Base-by-base conservation (phyloP, 1,139 yeast genomes). In the Pichia sp. region DNA sequence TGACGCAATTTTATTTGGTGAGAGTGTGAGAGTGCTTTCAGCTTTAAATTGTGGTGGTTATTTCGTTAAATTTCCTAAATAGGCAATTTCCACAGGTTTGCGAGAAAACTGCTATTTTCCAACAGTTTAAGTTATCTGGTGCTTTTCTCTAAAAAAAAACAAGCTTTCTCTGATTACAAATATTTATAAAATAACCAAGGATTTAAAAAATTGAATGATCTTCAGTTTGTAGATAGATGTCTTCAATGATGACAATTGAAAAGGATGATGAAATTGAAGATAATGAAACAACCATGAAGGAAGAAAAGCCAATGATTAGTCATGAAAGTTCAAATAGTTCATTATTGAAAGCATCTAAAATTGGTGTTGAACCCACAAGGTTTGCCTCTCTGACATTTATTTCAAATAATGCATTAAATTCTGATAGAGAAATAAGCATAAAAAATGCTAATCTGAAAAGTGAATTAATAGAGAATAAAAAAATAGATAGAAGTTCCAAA, bases 371-470 rank as follows among this genome's bases (percentile, higher is more conserved):
- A 28, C 42, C 46, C 7, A 39, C 40, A 4, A 41, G 52, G 27
- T 50, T 48, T 31, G 51, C 51, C 12, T 50, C 53, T 7, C 37
- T 50, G n/a, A 45, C 53, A 2, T 50, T 50, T 35, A 40, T 50
- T 12, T 41, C 45, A 4, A 42, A 33, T 8, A 43, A 41, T 27
- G 36, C 24, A 20, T 16, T 25, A 7, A 37, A 37, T 16, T 22
- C 10, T 5, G 49, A 45, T 28, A 30, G 49, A 28, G 47, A 40
- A 23, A 51, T 51, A 28, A 43, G 50, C 34, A 41, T 51, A 4
- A 52, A 50, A 37, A 52, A 45, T 45, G 54, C 49, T 10, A 52
- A 52, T 35, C 35, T 52, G 27, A 52, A 48, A 39, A 48, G 50
- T 44, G 55, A 52, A 40, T 23, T 52, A 37, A 51, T 52, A 29